phyloP scores from a whole-genome alignment of 23 red algal genomes.

The Gracilaria domingensis region DNA sequence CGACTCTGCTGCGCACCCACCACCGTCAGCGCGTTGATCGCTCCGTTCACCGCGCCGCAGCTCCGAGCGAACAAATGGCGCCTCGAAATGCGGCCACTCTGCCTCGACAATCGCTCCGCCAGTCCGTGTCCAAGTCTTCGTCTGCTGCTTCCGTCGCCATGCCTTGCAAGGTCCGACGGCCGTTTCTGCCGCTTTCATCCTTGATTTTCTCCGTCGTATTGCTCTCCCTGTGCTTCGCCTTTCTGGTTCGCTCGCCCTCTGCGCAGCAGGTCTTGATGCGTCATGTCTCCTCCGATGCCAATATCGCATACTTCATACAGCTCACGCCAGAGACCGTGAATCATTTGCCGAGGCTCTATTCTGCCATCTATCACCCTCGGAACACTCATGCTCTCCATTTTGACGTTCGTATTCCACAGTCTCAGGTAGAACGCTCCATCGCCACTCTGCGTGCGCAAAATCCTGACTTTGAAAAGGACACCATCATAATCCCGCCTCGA shows the following conservation, averaged over 20 bases:
- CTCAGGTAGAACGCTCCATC: not conserved
- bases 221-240: not conserved
- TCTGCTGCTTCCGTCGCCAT: not conserved
- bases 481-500: constrained; percentile 6
- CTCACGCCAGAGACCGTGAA: constrained; percentile 24
- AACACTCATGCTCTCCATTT: constrained; percentile 85
- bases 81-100: not conserved
- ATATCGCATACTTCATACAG: constrained; percentile 79
- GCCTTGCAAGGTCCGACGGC: not conserved
- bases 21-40: not conserved
- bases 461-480: not conserved
- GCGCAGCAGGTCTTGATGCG: not conserved
- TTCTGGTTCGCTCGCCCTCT: not conserved
- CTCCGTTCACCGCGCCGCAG: no score
- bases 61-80: not conserved
- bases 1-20: no score
- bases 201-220: not conserved
- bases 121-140: not conserved
- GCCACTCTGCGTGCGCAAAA: not conserved
- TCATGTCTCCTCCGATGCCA: constrained; percentile 31
- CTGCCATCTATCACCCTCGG: constrained; percentile 51
- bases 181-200: not conserved
- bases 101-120: not conserved
- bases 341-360: constrained; percentile 60
- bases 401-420: constrained; percentile 65